Evolutionary conservation across 805 yeast species (phyloP).

Genomic region (Priceomyces medius): DNA sequence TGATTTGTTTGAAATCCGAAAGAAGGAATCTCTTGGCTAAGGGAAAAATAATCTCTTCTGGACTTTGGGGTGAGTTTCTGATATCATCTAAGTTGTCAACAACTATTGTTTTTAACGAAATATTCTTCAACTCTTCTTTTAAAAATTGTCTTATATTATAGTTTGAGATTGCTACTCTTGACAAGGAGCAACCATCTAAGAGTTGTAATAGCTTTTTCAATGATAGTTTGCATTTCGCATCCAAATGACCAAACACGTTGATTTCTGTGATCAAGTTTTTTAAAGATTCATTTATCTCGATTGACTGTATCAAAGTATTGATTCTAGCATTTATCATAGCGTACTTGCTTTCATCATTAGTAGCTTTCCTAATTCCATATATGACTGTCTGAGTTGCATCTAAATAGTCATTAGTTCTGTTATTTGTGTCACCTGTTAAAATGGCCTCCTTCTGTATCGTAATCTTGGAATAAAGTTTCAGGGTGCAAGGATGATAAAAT

Average conservation of each 20-base stretch:
- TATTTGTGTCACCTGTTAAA: constrained; percentile 8
- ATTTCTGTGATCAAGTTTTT: constrained; percentile 18
- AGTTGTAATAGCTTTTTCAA: constrained; percentile 7
- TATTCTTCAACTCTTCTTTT: constrained; percentile 4
- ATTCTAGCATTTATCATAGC: constrained; percentile 29
- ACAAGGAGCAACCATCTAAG: constrained; percentile 1
- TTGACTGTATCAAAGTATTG: constrained; percentile 21
- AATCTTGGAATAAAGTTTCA: constrained; percentile 26
- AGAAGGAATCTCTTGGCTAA: not conserved
- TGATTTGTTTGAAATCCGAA: not conserved
- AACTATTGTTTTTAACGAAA: constrained; percentile 15
- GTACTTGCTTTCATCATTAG: constrained; percentile 17
- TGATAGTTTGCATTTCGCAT: constrained; percentile 2
- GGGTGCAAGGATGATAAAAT: constrained; percentile 33
- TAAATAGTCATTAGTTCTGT: constrained; percentile 17
- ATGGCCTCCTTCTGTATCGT: constrained; percentile 20
- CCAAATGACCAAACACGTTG: constrained; percentile 14
- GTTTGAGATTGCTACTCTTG: constrained; percentile 11
- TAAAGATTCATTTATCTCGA: constrained; percentile 27
- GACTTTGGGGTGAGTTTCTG: not conserved
- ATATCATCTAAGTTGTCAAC: constrained; percentile 18
- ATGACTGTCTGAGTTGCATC: constrained; percentile 23
- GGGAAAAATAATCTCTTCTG: constrained; percentile 3
- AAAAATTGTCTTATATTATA: constrained; percentile 8
- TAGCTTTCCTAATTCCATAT: constrained; percentile 23